Evolutionary conservation across 345 rosid genomes (phyloP), one percentile per base, ranked within the genome.

Genomic region (Aethionema arabicum): DNA sequence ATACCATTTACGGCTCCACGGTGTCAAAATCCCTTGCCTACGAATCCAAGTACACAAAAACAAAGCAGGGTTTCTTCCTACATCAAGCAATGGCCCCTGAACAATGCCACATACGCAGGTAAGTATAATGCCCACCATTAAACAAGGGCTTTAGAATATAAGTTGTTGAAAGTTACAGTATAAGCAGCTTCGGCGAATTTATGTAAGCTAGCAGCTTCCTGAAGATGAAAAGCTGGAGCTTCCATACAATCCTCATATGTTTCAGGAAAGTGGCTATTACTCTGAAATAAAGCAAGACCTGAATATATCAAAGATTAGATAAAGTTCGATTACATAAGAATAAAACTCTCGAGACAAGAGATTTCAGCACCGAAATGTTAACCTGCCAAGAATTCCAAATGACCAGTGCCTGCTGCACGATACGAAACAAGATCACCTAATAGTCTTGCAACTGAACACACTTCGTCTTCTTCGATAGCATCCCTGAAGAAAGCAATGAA

Each of bases 111-210:
- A 70, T 15, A 57, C 41, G 29, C 9, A 15, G 21, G 44, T 63
- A 32, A 72, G 43, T 32, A 60, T 42, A 7, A 32, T 33, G 41
- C 21, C 11, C 14, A 58, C 35, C 45, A 41, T 14, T 16, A 37
- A 10, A 52, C 30, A 46, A 31, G 14, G n/a, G 13, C 2, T 48
- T 40, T 57, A 9, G 59, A 42, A 41, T 3, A 6, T 39, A 32
- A 43, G 57, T 61, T 0, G 6, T 46, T 51, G 53, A 14, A 51
- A 53, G 64, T 27, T 83, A 91, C 96, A 15, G 98, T 89, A 72
- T 92, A 92, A 12, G 96, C 95, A 66, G 95, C 98, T 79, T 86
- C 96, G 76, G 98, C 95, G 75, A 88, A 92, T 64, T 75, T 77
- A 74, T 89, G 95, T 62, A 92, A 76, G 57, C 64, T 33, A 59